phyloP scores from a whole-genome alignment of 352 stramenopile genomes.

The Blastocystis sp. region DNA sequence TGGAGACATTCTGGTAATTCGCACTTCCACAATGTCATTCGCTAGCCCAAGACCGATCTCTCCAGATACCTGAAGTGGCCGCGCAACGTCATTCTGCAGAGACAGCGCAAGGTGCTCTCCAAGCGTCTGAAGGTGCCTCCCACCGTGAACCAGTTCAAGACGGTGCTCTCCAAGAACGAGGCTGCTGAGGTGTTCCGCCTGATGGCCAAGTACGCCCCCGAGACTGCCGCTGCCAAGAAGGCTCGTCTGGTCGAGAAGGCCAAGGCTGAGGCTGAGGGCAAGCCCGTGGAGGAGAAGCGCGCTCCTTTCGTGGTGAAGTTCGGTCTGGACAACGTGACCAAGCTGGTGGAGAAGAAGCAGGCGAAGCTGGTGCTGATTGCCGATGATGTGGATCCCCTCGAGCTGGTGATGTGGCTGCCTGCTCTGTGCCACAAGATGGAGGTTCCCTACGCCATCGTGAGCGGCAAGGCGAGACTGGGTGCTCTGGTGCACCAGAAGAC shows the following conservation, averaged over 20 bases:
- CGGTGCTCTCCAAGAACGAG: conserved; percentile 96
- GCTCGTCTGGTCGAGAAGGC: conserved; percentile 91
- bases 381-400: conserved; percentile 96
- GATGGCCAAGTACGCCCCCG: conserved; percentile 96
- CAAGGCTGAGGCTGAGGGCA: conserved; percentile 84
- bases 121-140: conserved; percentile 97
- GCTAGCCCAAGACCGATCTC: conserved; percentile 81
- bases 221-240: conserved; percentile 75
- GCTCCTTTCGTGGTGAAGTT: conserved; percentile 89
- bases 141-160: conserved; percentile 97
- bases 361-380: too few species aligned
- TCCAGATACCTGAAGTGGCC: conserved; percentile 97
- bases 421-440: conserved; percentile 89
- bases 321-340: conserved; percentile 88
- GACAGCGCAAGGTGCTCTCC: conserved; percentile 94
- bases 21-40: not conserved
- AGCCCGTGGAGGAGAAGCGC: conserved; percentile 74
- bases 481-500: conserved; percentile 98
- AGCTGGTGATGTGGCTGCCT: conserved; percentile 75
- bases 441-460: conserved; percentile 98
- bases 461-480: conserved; percentile 95
- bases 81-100: conserved; percentile 95
- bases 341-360: too few species aligned
- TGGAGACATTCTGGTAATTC: conserved; percentile 36
- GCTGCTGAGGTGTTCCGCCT: conserved; percentile 91